phyloP scores from a whole-genome alignment of 257 asterid genomes.

The Fraxinus quadrangulata region DNA sequence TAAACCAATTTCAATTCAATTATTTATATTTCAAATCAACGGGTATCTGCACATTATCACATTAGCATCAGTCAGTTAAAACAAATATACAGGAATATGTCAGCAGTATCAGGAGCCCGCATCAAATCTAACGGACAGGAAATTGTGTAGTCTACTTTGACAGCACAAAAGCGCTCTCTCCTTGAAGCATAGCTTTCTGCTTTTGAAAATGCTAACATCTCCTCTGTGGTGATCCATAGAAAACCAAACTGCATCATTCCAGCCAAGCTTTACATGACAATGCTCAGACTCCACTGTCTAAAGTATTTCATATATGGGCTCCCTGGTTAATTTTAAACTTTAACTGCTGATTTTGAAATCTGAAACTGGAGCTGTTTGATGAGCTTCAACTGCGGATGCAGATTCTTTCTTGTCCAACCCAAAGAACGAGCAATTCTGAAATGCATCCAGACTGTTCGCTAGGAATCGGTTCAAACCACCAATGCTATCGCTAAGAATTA shows the following conservation, averaged over 20 bases:
- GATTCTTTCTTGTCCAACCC: slow-evolving; percentile 76
- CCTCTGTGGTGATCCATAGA: slow-evolving; percentile 15
- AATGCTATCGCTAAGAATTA: slow-evolving; percentile 84
- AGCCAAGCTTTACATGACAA: slow-evolving; percentile 19
- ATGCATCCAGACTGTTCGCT: slow-evolving; percentile 88
- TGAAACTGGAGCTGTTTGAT: slow-evolving; percentile 43
- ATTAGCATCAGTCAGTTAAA: background rate
- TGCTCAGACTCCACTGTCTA: slow-evolving; percentile 27
- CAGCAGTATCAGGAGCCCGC: slow-evolving; percentile 14
- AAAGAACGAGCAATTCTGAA: slow-evolving; percentile 88
- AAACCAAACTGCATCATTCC: slow-evolving; percentile 28
- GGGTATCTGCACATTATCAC: slow-evolving; percentile 8
- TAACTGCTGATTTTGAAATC: slow-evolving; percentile 57
- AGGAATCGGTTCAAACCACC: slow-evolving; percentile 86
- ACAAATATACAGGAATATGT: slow-evolving; percentile 24
- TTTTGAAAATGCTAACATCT: slow-evolving; percentile 9
- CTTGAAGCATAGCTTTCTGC: background rate
- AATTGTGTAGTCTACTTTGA: slow-evolving; percentile 22
- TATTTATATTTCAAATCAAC: background rate
- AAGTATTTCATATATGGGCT: slow-evolving; percentile 10
- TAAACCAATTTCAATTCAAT: background rate
- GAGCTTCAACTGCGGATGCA: slow-evolving; percentile 54
- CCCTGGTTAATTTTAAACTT: slow-evolving; percentile 35
- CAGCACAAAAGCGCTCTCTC: slow-evolving; percentile 29
- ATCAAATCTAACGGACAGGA: slow-evolving; percentile 28